phyloP scores from a whole-genome alignment of 352 stramenopile genomes.

The Phytophthora pseudosyringae region DNA sequence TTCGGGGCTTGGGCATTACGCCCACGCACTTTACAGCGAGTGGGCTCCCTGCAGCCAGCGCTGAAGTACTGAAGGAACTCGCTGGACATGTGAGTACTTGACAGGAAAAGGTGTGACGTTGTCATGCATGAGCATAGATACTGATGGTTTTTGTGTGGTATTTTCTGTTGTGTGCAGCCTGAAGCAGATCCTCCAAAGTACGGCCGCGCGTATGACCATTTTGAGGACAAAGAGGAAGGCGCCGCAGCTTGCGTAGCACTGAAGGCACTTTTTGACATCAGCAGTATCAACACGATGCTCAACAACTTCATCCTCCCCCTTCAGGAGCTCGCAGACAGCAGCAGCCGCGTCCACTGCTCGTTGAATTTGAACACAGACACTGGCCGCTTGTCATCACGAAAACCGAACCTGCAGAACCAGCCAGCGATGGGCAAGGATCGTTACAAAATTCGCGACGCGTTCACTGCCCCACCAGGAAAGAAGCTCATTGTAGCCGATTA shows the following conservation, averaged over 20 bases:
- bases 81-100: conserved; percentile 78
- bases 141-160: conserved; percentile 16
- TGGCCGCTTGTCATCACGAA: conserved; percentile 95
- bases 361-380: conserved; percentile 99
- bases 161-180: conserved; percentile 48
- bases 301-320: conserved; percentile 96
- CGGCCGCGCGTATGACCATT: conserved; percentile 92
- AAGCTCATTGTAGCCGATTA: conserved; percentile 99
- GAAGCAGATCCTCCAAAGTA: conserved; percentile 78
- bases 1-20: conserved; percentile 91
- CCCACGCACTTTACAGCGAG: conserved; percentile 93
- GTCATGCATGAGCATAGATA: conserved; percentile 2
- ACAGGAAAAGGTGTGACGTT: not conserved
- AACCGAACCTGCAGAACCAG: conserved; percentile 99
- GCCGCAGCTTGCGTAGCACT: conserved; percentile 95
- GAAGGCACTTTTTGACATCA: conserved; percentile 95
- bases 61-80: conserved; percentile 94
- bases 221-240: conserved; percentile 92
- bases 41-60: conserved; percentile 93
- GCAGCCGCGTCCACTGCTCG: conserved; percentile 97
- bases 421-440: conserved; percentile 86
- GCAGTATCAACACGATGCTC: conserved; percentile 99
- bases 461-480: conserved; percentile 92
- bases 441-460: conserved; percentile 93
- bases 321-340: conserved; percentile 92